Percentiles rank a stretch among this genome's conserved stretches.
Conservation (phyloP, 148 eudicot species). For the Bassia scoparia region DNA sequence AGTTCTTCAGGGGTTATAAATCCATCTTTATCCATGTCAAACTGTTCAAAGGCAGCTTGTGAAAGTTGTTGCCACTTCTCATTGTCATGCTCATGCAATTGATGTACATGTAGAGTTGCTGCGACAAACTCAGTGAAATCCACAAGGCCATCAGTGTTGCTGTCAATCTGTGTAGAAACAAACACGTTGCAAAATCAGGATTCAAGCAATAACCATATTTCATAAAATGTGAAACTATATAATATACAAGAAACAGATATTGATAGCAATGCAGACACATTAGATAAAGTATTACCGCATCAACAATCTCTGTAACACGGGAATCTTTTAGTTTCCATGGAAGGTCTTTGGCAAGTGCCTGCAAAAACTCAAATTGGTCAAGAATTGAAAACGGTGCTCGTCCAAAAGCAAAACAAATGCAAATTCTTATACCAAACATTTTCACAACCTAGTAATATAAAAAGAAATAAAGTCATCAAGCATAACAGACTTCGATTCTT, state of each 20-base stretch:
- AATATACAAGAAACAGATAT: background rate
- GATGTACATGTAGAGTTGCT: slow-evolving; percentile 86
- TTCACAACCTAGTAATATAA: background rate
- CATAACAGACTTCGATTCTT: background rate
- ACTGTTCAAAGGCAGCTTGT: slow-evolving; percentile 90
- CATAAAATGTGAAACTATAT: background rate
- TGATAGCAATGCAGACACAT: background rate
- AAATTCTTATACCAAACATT: background rate
- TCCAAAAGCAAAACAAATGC: background rate
- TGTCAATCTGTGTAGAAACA: slow-evolving; percentile 63
- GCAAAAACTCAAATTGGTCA: slow-evolving; percentile 21
- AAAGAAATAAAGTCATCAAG: background rate
- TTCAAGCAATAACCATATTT: background rate
- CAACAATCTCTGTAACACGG: slow-evolving; percentile 76
- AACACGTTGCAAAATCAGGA: slow-evolving; percentile 15
- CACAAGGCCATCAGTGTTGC: slow-evolving; percentile 89
- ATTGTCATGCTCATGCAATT: slow-evolving; percentile 77
- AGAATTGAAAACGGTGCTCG: background rate
- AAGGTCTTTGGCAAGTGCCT: slow-evolving; percentile 94
- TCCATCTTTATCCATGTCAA: slow-evolving; percentile 89
- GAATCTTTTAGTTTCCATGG: slow-evolving; percentile 94
- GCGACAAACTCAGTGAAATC: slow-evolving; percentile 94
- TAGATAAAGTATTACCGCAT: slow-evolving; percentile 57
- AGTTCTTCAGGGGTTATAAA: slow-evolving; percentile 88
- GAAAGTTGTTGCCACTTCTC: slow-evolving; percentile 78